Percentiles rank a stretch among this genome's conserved stretches.
These are phyloP conservation scores for Eimeria necatrix DNA, from an alignment of 169 alveolate species.

Conservation along the genomic window DNA sequence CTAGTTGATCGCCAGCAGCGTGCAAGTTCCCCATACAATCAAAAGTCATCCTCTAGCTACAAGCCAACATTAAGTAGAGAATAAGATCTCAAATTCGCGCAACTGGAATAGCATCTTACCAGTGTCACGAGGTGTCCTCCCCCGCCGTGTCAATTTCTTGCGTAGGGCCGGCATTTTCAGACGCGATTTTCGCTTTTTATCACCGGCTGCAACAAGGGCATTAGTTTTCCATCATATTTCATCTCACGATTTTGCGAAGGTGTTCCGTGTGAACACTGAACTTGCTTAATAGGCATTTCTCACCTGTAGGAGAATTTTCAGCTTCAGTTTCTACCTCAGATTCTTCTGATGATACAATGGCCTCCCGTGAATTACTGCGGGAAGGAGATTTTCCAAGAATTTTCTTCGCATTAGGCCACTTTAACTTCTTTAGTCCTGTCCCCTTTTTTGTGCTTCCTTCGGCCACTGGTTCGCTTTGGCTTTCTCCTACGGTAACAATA, in stretches of 20 bases:
- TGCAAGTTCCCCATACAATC: no score
- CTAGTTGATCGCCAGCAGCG: no score
- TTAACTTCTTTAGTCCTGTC: not conserved
- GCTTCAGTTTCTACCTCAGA: not conserved
- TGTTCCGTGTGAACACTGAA: not conserved
- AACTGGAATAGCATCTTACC: no score
- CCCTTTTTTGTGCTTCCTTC: conserved; percentile 3
- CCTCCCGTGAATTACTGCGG: not conserved
- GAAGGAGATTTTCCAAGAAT: not conserved
- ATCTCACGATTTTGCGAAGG: not conserved
- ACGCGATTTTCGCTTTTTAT: not conserved
- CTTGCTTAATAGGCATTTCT: not conserved
- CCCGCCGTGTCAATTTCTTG: no score
- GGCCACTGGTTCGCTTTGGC: not conserved
- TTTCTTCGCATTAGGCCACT: not conserved
- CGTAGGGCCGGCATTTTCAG: not conserved
- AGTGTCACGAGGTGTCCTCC: no score
- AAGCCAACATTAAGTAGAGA: no score
- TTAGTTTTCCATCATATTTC: not conserved
- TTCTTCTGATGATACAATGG: not conserved
- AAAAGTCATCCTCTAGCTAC: no score
- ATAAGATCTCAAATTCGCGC: no score
- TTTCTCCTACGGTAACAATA: not conserved
- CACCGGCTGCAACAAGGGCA: not conserved
- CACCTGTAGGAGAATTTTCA: not conserved